These are phyloP conservation scores for Amylostereum areolatum DNA, from an alignment of 1,284 basidiomycete species.

Conservation along the genomic window DNA sequence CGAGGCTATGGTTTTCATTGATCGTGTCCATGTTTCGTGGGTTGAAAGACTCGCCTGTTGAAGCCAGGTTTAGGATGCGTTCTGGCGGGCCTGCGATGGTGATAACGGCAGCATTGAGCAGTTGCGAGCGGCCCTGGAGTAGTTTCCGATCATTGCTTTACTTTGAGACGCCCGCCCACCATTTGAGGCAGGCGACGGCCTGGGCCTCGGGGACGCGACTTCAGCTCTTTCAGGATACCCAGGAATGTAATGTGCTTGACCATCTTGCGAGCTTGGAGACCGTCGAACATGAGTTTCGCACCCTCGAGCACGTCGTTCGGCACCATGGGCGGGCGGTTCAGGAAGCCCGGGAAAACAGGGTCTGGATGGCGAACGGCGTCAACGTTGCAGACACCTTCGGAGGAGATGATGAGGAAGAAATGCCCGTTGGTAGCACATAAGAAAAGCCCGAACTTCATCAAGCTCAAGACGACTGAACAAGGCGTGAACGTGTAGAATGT, in stretches of 20 bases:
- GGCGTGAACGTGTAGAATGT: conserved; percentile 86
- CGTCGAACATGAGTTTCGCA: conserved; percentile 61
- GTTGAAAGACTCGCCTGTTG: conserved; percentile 80
- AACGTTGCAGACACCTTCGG: conserved; percentile 68
- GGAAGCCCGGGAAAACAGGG: conserved; percentile 66
- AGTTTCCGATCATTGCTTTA: conserved; percentile 38
- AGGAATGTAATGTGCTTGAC: conserved; percentile 81
- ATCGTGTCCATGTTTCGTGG: conserved; percentile 47
- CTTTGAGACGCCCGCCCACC: conserved; percentile 77
- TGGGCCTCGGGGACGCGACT: conserved; percentile 69
- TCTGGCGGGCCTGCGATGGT: conserved; percentile 35
- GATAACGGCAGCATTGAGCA: conserved; percentile 69
- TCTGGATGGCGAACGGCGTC: conserved; percentile 78
- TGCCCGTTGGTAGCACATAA: conserved; percentile 36
- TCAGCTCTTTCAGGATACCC: conserved; percentile 83
- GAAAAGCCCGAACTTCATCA: conserved; percentile 84
- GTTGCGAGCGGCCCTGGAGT: conserved; percentile 46
- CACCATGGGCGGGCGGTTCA: conserved; percentile 77
- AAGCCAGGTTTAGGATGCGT: too few relatives aligned
- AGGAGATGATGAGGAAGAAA: conserved; percentile 75
- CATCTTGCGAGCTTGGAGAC: conserved; percentile 62
- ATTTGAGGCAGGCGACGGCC: conserved; percentile 79
- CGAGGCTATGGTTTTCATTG: conserved; percentile 73
- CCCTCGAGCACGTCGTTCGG: conserved; percentile 60
- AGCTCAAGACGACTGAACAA: conserved; percentile 72